Base-by-base conservation (phyloP, 2,329 filamentous ascomycete genomes). In the Aspergillus ustus region DNA sequence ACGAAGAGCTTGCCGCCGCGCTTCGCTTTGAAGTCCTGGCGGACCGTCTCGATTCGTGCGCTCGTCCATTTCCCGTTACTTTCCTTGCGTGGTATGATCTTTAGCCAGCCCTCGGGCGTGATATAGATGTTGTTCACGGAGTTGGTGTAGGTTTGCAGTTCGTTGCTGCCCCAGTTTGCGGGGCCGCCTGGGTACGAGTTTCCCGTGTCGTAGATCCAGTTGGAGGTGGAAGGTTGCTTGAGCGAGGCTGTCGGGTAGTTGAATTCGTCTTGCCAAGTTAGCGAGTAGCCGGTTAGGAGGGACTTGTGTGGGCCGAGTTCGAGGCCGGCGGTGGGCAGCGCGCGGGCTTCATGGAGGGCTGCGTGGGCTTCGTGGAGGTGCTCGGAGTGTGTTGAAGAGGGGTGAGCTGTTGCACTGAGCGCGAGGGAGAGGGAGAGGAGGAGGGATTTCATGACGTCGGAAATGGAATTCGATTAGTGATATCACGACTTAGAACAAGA, bases 201-300 rank as follows among this genome's bases (percentile, higher is more conserved):
- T 2, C 53, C 60, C 7, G 19, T 48, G 25, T 54, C 60, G 37
- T 50, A 53, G 50, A 58, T 44, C 60, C 60, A 62, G 7, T 62
- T 55, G 5, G 48, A 31, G 2, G 54, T 29, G 1, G 54, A 58
- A n/a, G 60, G 55, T 43, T 49, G 54, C 15, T 52, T 17, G n/a
- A 15, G 19, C 13, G 37, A 31, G 13, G 20, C 25, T 0, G 49
- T 15, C 17, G 46, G 46, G 31, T 62, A 43, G 28, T 20, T 45
- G 43, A 62, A 62, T 31, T 62, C 60, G n/a, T 62, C 60, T 15
- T 58, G 49, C 60, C 60, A 62, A 17, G 60, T 62, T 17, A 62
- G 25, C 11, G 13, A 13, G 48, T 58, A 62, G 29, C 60, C 50
- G 15, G 51, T 19, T 31, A 59, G 57, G 20, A 59, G 57, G 15